Conservation (phyloP, 208 protist genomes). For the Angomonas deanei region DNA sequence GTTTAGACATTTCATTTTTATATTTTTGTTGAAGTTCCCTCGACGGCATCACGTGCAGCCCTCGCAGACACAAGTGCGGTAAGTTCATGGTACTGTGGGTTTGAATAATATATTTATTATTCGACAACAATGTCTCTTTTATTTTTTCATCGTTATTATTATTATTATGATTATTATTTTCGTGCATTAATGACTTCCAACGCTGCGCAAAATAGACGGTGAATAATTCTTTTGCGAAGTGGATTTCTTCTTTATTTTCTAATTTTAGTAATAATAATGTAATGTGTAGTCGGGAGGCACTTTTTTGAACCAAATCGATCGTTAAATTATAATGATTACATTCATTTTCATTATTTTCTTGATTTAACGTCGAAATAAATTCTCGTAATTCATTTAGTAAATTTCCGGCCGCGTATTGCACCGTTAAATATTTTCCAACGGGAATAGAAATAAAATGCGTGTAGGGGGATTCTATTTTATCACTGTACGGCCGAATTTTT, state of each 20-base stretch:
- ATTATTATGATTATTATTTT: neutral
- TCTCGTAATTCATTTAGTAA: conserved; percentile 22
- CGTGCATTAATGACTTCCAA: neutral
- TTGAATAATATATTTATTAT: neutral
- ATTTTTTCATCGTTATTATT: neutral
- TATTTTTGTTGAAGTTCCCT: neutral
- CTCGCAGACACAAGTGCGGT: neutral
- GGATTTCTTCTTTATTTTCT: conserved; percentile 29
- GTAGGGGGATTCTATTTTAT: conserved; percentile 23
- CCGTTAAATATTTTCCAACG: conserved; percentile 39
- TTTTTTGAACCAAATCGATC: conserved; percentile 23
- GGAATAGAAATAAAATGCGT: conserved; percentile 83
- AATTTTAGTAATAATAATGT: conserved; percentile 73
- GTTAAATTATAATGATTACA: neutral
- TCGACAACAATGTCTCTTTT: neutral
- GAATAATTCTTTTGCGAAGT: conserved; percentile 49
- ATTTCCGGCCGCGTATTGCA: conserved; percentile 7
- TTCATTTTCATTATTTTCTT: neutral
- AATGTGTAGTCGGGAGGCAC: conserved; percentile 47
- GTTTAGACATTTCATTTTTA: neutral
- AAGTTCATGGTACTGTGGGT: neutral
- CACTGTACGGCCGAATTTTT: conserved; percentile 10
- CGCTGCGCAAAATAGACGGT: conserved; percentile 3
- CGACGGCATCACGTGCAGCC: conserved; percentile 18
- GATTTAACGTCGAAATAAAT: conserved; percentile 5